A percentile compares a stretch with the other conserved stretches of the same genome.
Conservation (phyloP, 805 yeast species). For the Saccharomycopsis guyanensis region DNA sequence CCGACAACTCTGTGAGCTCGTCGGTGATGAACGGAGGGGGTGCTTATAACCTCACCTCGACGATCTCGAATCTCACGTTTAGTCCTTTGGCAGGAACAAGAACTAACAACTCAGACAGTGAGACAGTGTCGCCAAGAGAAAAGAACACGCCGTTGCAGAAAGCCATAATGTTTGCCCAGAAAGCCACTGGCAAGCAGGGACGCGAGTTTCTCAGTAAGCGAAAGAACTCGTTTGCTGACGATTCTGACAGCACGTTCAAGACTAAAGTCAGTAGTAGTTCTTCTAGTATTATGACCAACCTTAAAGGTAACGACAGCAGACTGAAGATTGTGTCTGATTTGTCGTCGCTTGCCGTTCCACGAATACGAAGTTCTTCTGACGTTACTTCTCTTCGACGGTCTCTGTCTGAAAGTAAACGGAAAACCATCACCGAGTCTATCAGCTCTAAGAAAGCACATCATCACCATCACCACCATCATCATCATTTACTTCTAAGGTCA, state of each 20-base stretch:
- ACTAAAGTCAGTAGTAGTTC: not conserved
- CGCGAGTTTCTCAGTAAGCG: too few species aligned
- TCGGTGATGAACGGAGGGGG: not conserved
- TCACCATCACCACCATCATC: slow-evolving; percentile 20
- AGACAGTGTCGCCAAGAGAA: slow-evolving; percentile 5
- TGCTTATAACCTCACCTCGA: slow-evolving; percentile 3
- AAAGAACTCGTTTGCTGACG: slow-evolving; percentile 6
- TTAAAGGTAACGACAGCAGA: not conserved
- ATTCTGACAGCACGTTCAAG: not conserved
- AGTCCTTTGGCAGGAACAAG: slow-evolving; percentile 17
- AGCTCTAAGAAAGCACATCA: slow-evolving; percentile 7
- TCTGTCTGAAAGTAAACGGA: slow-evolving; percentile 12
- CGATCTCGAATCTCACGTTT: slow-evolving; percentile 18
- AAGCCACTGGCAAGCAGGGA: slow-evolving; percentile 5
- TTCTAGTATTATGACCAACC: slow-evolving; percentile 6
- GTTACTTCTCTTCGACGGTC: slow-evolving; percentile 3
- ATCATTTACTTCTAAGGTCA: slow-evolving; percentile 12
- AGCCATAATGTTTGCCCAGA: slow-evolving; percentile 11
- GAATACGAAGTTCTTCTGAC: not conserved
- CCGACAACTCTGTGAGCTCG: slow-evolving; percentile 9
- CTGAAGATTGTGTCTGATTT: slow-evolving; percentile 9
- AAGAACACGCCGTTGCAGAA: slow-evolving; percentile 10
- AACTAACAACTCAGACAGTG: slow-evolving; percentile 9
- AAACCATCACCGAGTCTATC: slow-evolving; percentile 2
- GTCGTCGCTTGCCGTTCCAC: slow-evolving; percentile 10